A percentile compares a stretch with the other conserved stretches of the same genome.
These are phyloP conservation scores for Antrodiella citrinella DNA, from an alignment of 768 basidiomycete species.

Conservation along the genomic window DNA sequence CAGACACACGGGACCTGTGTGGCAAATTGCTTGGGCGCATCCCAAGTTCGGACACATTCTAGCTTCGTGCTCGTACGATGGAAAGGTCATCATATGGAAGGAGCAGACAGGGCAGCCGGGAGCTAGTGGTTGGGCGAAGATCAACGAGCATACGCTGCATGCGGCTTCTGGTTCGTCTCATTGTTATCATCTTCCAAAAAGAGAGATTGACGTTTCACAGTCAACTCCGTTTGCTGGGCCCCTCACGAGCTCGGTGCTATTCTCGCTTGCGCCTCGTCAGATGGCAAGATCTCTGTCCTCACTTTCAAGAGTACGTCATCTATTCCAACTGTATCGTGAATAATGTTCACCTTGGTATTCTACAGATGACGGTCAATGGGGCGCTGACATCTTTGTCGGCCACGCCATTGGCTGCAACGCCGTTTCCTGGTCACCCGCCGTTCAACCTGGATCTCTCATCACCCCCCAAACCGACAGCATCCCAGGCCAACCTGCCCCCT, in stretches of 20 bases:
- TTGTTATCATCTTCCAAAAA: background rate
- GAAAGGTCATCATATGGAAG: slow-evolving; percentile 98
- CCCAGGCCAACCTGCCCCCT: slow-evolving; percentile 34
- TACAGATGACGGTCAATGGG: slow-evolving; percentile 93
- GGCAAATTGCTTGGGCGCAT: slow-evolving; percentile 98
- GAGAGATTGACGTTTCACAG: slow-evolving; percentile 36
- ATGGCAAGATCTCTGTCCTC: slow-evolving; percentile 93
- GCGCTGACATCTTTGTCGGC: slow-evolving; percentile 89
- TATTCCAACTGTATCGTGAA: background rate
- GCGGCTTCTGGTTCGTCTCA: slow-evolving; percentile 79
- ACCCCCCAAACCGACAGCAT: slow-evolving; percentile 47
- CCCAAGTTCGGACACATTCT: slow-evolving; percentile 96
- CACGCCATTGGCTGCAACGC: slow-evolving; percentile 97
- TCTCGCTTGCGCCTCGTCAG: slow-evolving; percentile 92
- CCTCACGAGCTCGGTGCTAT: slow-evolving; percentile 97
- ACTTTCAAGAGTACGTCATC: slow-evolving; percentile 77
- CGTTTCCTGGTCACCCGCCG: slow-evolving; percentile 95
- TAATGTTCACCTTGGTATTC: no score
- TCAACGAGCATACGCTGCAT: slow-evolving; percentile 93
- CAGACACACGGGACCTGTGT: slow-evolving; percentile 95
- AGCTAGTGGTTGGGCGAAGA: slow-evolving; percentile 74
- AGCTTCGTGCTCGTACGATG: slow-evolving; percentile 97
- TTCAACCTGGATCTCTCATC: slow-evolving; percentile 78
- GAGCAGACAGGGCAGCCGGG: slow-evolving; percentile 57
- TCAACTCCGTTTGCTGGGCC: slow-evolving; percentile 99